Percentiles rank a stretch among this genome's conserved stretches.
Evolutionary conservation across 2,329 filamentous ascomycete genomes (phyloP).

Genomic region (Penicillium rolfsii): DNA sequence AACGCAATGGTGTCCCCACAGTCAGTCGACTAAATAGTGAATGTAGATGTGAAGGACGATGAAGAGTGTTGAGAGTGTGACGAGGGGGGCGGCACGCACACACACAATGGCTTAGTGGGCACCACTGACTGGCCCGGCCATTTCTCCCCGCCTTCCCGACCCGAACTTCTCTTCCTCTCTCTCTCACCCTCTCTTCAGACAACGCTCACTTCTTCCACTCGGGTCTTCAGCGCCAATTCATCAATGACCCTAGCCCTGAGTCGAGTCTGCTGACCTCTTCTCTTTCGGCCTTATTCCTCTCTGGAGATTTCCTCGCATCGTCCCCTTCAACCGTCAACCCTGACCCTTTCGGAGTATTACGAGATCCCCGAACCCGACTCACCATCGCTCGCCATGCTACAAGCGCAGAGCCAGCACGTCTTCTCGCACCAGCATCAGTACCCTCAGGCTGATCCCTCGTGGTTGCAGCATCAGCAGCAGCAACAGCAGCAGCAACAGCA

Average conservation of each 20-base stretch:
- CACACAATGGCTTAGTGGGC: slow-evolving; percentile 25
- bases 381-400: slow-evolving; percentile 46
- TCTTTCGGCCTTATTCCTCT: slow-evolving; percentile 14
- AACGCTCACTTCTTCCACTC: slow-evolving; percentile 27
- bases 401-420: slow-evolving; percentile 61
- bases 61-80: slow-evolving; percentile 12
- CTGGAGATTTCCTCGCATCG: slow-evolving; percentile 5
- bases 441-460: slow-evolving; percentile 51
- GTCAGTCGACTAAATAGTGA: background rate
- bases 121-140: slow-evolving; percentile 21
- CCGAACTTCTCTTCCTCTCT: slow-evolving; percentile 33
- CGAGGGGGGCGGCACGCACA: background rate
- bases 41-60: background rate
- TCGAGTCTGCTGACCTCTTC: slow-evolving; percentile 32
- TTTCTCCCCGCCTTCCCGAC: slow-evolving; percentile 42
- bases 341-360: slow-evolving; percentile 35
- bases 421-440: slow-evolving; percentile 63
- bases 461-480: slow-evolving; percentile 50
- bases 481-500: slow-evolving; percentile 39
- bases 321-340: slow-evolving; percentile 11
- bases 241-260: slow-evolving; percentile 37
- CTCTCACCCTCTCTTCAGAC: slow-evolving; percentile 31
- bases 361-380: slow-evolving; percentile 26
- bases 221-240: slow-evolving; percentile 21
- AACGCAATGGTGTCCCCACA: background rate